A percentile compares a stretch with the other conserved stretches of the same genome.
Evolutionary conservation across 2,329 filamentous ascomycete species (phyloP).

Genomic region (Exophiala viscosa): DNA sequence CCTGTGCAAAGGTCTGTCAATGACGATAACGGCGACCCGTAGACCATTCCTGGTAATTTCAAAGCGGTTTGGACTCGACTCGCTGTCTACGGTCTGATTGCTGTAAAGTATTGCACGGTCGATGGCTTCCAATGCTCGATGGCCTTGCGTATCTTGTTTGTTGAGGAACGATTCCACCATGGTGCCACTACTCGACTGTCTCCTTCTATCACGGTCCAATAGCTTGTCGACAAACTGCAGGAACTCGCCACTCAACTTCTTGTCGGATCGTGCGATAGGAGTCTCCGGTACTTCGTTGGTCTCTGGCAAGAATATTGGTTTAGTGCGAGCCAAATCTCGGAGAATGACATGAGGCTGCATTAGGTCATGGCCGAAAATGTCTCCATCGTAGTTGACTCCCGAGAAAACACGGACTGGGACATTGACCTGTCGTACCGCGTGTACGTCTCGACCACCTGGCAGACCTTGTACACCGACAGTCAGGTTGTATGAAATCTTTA

Average conservation of each 20-base stretch:
- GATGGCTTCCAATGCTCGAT: slow-evolving; percentile 77
- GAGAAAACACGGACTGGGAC: slow-evolving; percentile 90
- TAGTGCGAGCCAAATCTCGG: slow-evolving; percentile 72
- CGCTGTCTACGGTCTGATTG: slow-evolving; percentile 63
- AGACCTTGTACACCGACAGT: slow-evolving; percentile 88
- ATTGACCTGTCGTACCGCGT: slow-evolving; percentile 80
- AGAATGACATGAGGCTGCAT: slow-evolving; percentile 92
- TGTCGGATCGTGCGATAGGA: slow-evolving; percentile 46
- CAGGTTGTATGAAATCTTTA: slow-evolving; percentile 86
- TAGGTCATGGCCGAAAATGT: slow-evolving; percentile 86
- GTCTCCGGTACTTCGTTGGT: slow-evolving; percentile 40
- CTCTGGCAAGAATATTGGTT: slow-evolving; percentile 45
- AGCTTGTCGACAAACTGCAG: slow-evolving; percentile 26
- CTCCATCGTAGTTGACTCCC: slow-evolving; percentile 83
- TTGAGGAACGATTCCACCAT: slow-evolving; percentile 14
- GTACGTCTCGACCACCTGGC: slow-evolving; percentile 71
- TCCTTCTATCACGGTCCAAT: slow-evolving; percentile 23
- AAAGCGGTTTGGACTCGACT: slow-evolving; percentile 84
- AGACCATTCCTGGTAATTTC: slow-evolving; percentile 91
- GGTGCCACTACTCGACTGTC: slow-evolving; percentile 27
- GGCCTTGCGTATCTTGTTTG: slow-evolving; percentile 22
- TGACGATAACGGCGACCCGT: slow-evolving; percentile 83
- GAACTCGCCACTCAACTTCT: slow-evolving; percentile 63
- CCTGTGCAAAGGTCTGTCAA: slow-evolving; percentile 82
- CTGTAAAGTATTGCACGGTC: slow-evolving; percentile 85